These are phyloP conservation scores for Voacanga thouarsii DNA, from an alignment of 257 asterid genomes.

Conservation along the genomic window DNA sequence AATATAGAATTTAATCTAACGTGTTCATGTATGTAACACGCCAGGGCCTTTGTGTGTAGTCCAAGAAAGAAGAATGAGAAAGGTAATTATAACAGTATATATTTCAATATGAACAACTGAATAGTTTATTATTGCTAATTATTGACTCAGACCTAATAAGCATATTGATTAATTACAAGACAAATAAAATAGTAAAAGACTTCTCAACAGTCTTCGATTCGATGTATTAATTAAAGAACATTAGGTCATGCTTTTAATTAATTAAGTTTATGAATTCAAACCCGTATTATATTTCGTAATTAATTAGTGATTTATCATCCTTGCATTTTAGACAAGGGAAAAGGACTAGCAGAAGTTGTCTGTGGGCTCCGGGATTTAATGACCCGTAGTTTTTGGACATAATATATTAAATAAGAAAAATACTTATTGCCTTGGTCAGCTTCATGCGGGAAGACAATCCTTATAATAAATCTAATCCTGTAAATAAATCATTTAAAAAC, in stretches of 20 bases:
- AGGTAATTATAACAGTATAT: too few species aligned
- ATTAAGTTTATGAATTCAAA: neutral
- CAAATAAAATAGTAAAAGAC: neutral
- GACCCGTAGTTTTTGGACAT: neutral
- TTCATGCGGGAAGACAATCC: too few species aligned
- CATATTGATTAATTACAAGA: too few species aligned
- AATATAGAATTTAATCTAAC: too few species aligned
- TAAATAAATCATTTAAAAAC: too few species aligned
- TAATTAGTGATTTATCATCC: neutral
- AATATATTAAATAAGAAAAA: neutral
- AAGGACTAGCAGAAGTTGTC: constrained; percentile 1
- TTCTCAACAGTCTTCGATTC: neutral
- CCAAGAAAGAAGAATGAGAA: neutral
- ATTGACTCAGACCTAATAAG: neutral
- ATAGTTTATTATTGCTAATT: neutral
- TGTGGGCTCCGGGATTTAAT: neutral
- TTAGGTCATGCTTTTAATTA: neutral
- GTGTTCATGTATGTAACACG: too few species aligned
- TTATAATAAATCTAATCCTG: too few species aligned
- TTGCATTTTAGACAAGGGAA: neutral
- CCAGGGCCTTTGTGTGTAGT: too few species aligned
- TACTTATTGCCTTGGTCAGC: too few species aligned
- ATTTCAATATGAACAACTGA: too few species aligned
- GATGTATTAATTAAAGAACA: neutral
- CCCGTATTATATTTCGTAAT: neutral